phyloP scores from a whole-genome alignment of 768 basidiomycete genomes.

The Lactifluus pinguis region DNA sequence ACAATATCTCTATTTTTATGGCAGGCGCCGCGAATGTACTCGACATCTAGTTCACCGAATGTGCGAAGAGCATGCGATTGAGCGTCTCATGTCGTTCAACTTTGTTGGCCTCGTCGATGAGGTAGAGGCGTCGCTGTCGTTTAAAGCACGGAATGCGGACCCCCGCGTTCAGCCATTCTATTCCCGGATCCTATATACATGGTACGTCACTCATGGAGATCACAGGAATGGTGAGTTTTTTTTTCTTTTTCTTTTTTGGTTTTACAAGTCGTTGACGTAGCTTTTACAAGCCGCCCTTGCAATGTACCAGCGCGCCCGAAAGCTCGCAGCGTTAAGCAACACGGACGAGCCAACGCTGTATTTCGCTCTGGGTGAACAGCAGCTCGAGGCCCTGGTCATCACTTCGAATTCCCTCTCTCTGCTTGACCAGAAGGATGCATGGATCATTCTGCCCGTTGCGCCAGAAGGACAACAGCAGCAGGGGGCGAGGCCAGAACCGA shows the following conservation, averaged over 20 bases:
- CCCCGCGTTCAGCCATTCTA: conserved; percentile 80
- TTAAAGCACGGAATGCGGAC: conserved; percentile 91
- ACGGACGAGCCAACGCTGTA: conserved; percentile 29
- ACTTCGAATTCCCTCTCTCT: conserved; percentile 85
- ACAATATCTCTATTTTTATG: background rate
- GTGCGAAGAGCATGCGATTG: conserved; percentile 83
- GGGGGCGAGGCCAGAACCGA: conserved; percentile 47
- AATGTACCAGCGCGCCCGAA: conserved; percentile 89
- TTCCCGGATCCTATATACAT: conserved; percentile 87
- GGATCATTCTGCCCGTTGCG: conserved; percentile 61
- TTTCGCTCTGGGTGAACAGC: conserved; percentile 53
- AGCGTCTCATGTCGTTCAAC: conserved; percentile 68
- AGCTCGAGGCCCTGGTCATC: conserved; percentile 71
- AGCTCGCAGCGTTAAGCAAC: conserved; percentile 44
- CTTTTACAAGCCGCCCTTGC: conserved; percentile 60
- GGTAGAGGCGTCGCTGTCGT: conserved; percentile 79
- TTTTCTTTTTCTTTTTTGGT: background rate
- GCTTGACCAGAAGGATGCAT: conserved; percentile 71
- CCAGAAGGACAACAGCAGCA: conserved; percentile 29
- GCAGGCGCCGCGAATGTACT: conserved; percentile 74
- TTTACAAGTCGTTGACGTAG: background rate
- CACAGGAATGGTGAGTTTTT: conserved; percentile 74
- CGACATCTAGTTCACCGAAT: conserved; percentile 80
- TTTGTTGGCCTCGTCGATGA: conserved; percentile 81
- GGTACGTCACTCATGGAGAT: conserved; percentile 82